These are phyloP conservation scores for Massospora cicadina DNA, from an alignment of 371 early-diverging fungal species.

Conservation along the genomic window DNA sequence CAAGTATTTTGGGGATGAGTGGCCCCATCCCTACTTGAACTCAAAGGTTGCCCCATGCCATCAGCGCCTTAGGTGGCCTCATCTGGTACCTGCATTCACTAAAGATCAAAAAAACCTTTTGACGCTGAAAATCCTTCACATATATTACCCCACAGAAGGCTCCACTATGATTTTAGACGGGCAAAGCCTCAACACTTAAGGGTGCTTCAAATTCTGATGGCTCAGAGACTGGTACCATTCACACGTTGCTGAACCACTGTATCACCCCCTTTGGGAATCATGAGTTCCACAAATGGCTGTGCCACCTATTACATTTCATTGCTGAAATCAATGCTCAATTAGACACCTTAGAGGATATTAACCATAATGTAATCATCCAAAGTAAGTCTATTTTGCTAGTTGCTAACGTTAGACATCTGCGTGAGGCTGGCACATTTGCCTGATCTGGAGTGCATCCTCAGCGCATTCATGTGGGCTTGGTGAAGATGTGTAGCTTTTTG, in stretches of 20 bases:
- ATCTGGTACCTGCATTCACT: slow-evolving; percentile 60
- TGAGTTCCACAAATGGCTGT: slow-evolving; percentile 72
- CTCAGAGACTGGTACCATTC: slow-evolving; percentile 61
- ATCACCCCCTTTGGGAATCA: slow-evolving; percentile 82
- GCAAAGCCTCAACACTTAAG: slow-evolving; percentile 88
- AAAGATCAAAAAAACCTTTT: slow-evolving; percentile 72
- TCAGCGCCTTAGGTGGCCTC: slow-evolving; percentile 67
- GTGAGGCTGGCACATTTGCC: slow-evolving; percentile 35
- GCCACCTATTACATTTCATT: slow-evolving; percentile 69
- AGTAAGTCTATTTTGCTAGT: slow-evolving; percentile 22
- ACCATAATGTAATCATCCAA: slow-evolving; percentile 26
- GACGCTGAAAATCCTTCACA: slow-evolving; percentile 56
- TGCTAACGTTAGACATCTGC: slow-evolving; percentile 16
- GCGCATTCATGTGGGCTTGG: slow-evolving; percentile 76
- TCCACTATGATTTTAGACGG: slow-evolving; percentile 75
- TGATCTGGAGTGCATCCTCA: slow-evolving; percentile 85
- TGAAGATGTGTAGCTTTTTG: slow-evolving; percentile 60
- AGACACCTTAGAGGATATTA: slow-evolving; percentile 71
- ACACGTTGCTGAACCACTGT: slow-evolving; percentile 69
- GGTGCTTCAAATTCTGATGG: slow-evolving; percentile 72
- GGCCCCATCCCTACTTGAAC: slow-evolving; percentile 22
- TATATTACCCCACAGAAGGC: slow-evolving; percentile 59
- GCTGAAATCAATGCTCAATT: slow-evolving; percentile 69
- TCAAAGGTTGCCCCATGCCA: slow-evolving; percentile 21
- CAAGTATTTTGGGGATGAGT: slow-evolving; percentile 39